Evolutionary conservation across 2,329 filamentous ascomycete species (phyloP), one percentile per base, ranked within the genome.

Genomic region (Sporothrix euskadiensis): DNA sequence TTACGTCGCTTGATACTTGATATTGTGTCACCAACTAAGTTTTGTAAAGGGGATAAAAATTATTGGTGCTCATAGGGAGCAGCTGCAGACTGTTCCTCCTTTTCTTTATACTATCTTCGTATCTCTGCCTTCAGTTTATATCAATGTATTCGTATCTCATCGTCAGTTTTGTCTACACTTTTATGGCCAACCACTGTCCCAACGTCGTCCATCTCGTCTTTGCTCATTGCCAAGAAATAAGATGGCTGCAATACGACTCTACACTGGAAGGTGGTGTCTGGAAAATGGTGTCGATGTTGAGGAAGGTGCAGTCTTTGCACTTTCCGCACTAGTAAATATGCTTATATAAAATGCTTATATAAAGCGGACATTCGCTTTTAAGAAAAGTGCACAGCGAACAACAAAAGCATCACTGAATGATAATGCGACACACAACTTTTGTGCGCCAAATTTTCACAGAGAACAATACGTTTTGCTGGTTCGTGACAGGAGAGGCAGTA

Each of bases 401-500:
- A 47, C 22, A 39, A 41, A 66, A 30, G 12, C 39, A 30, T 47
- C 39, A 16, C 35, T 8, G 39, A 19, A 47, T 47, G 41, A 26
- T 26, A 32, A 32, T 69, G 49, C 3, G 32, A 39, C 7, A 41
- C 19, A 12, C 32, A 22, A 57, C 2, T 14, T 44, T 30, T n/a
- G 30, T 56, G 19, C 14, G 22, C 3, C 19, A 8, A 6, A 16
- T 6, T 41, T 9, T 35, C 16, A 32, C 19, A 56, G 8, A 5
- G 6, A 0, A 68, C 14, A 44, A 9, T 7, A 5, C 22, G 16
- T 1, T 26, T 66, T 32, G 22, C n/a, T 19, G 32, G 66, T 52
- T 73, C 12, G 12, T 44, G 47, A 56, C 26, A 66, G 61, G 49
- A 66, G 59, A 61, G 32, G 59, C 71, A 72, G 68, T 44, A 63